Base-by-base conservation (phyloP, 805 yeast genomes). In the Kuraishia cidri region DNA sequence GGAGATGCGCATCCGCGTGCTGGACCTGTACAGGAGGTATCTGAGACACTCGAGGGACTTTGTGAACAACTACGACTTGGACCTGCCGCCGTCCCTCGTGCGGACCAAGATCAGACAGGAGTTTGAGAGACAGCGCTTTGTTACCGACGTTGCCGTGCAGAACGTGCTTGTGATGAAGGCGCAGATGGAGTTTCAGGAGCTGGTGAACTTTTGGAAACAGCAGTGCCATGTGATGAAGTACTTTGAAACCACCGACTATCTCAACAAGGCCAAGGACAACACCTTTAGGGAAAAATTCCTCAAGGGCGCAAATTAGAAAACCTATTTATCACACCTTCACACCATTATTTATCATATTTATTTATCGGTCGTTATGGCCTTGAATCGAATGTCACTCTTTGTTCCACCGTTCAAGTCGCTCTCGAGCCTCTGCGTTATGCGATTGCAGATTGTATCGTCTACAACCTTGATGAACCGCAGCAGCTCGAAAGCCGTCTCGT, bases 151-250 rank as follows among this genome's bases (percentile, higher is more conserved):
- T 43, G 72, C 73, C 22, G 72, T 79, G 29, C 66, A 69, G 41
- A 85, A 84, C 56, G 69, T 81, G 12, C 64, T 85, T 37, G 73
- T 74, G 44, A 75, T 82, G 62, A 81, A 83, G 62, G 94, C 90
- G 5, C 87, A 82, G 49, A 82, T 82, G 92, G 95, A 85, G 56
- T 85, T 76, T 59, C 95, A 84, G 61, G 94, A 84, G 52, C 68
- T 83, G 49, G 69, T 79, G 48, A 85, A 85, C 60, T 84, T 84
- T 64, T 84, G 95, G 94, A 85, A 84, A 56, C 94, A 85, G 65
- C 76, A 74, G 52, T 73, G 88, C 42, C 94, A 84, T 56, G 85
- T 84, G 29, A 66, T 81, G 76, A 75, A 79, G 59, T 84, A 79
- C 64, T 84, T 84, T 46, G 83, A 78, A 44, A 77, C 76, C 45